phyloP scores from a whole-genome alignment of 31 red algal genomes.

The Porphyra umbilicalis region DNA sequence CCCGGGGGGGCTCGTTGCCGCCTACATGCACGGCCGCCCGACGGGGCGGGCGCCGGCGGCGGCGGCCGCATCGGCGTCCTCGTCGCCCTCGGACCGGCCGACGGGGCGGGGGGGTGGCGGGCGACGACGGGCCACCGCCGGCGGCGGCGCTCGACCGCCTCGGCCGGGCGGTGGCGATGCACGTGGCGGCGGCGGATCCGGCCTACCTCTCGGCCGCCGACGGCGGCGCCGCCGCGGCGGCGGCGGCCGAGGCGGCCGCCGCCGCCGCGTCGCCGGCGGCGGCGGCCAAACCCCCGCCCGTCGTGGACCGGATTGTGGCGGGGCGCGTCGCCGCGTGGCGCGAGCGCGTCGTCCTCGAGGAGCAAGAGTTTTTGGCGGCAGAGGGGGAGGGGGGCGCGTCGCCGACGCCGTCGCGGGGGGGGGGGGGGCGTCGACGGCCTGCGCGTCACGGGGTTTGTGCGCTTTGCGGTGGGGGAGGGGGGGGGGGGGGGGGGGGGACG shows the following conservation, averaged over 20 bases:
- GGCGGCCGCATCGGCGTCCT: conserved; percentile 42
- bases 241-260: conserved; percentile 17
- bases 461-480: neutral
- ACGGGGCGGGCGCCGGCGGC: neutral
- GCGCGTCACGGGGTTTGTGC: neutral
- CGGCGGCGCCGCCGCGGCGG: conserved; percentile 27
- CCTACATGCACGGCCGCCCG: neutral
- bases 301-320: conserved; percentile 41
- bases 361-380: conserved; percentile 64
- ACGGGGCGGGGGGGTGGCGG: too few relatives aligned
- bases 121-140: too few relatives aligned
- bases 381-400: neutral
- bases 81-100: conserved; percentile 35
- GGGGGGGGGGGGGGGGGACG: neutral
- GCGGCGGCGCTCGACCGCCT: neutral
- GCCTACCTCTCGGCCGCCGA: conserved; percentile 17
- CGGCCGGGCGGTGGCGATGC: conserved; percentile 39
- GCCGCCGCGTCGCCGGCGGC: conserved; percentile 12
- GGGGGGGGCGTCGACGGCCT: neutral
- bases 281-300: conserved; percentile 18
- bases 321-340: conserved; percentile 44
- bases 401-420: neutral
- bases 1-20: neutral
- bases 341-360: conserved; percentile 28
- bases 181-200: conserved; percentile 64